phyloP scores from a whole-genome alignment of 2,329 filamentous ascomycete genomes.

The Tolypocladium tundrense region DNA sequence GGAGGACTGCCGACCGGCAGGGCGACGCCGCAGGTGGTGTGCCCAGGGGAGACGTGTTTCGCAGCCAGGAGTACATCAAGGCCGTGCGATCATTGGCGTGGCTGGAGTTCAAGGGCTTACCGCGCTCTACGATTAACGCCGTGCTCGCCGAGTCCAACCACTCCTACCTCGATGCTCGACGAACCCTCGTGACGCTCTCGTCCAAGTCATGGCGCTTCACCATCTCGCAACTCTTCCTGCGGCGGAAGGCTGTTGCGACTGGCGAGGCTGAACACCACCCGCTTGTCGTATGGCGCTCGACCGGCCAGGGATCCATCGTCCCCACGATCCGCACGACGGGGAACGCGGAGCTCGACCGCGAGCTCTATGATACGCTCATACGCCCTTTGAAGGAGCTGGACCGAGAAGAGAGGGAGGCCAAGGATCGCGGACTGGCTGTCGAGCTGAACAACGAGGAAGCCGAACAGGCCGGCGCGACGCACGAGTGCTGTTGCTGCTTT shows the following conservation, averaged over 20 bases:
- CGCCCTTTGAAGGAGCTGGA: conserved; percentile 38
- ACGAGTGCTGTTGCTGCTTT: conserved; percentile 75
- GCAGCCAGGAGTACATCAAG: conserved; percentile 54
- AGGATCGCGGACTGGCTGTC: conserved; percentile 42
- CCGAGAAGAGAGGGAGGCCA: conserved; percentile 32
- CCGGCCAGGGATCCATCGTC: conserved; percentile 42
- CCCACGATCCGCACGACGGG: conserved; percentile 58
- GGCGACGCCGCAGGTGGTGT: conserved; percentile 27
- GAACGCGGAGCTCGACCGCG: conserved; percentile 51
- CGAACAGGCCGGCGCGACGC: conserved; percentile 41
- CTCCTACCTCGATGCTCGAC: conserved; percentile 62
- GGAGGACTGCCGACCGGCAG: conserved; percentile 35
- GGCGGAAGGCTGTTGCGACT: conserved; percentile 46
- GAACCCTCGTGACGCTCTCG: conserved; percentile 57
- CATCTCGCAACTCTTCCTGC: conserved; percentile 59
- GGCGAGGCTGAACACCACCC: conserved; percentile 49
- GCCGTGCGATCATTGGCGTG: conserved; percentile 59
- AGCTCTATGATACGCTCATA: conserved; percentile 49
- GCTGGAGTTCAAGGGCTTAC: conserved; percentile 66
- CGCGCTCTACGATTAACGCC: conserved; percentile 63
- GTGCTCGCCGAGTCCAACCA: conserved; percentile 75
- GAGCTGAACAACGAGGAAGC: conserved; percentile 49
- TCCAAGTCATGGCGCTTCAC: conserved; percentile 70
- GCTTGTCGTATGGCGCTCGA: conserved; percentile 50
- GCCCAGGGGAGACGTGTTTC: conserved; percentile 54